A percentile compares a stretch with the other conserved stretches of the same genome.
Evolutionary conservation across 176 grass and related monocot genomes (phyloP).

Genomic region (Oryza meyeriana): DNA sequence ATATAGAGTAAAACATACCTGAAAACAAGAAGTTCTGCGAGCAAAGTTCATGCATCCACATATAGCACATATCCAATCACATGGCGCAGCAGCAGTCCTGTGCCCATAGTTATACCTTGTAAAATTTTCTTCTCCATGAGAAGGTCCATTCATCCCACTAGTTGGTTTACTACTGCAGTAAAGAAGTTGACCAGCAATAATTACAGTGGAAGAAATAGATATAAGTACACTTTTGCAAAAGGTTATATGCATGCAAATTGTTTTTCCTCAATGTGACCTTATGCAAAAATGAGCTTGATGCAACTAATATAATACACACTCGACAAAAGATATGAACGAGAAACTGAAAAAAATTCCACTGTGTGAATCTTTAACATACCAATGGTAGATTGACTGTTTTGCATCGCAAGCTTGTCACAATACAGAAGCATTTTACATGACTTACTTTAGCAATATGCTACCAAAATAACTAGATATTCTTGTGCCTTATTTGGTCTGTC

Average conservation of each 20-base stretch:
- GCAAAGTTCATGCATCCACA: constrained; percentile 99
- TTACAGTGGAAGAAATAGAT: background rate
- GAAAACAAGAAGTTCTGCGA: constrained; percentile 89
- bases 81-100: constrained; percentile 54
- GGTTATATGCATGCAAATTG: background rate
- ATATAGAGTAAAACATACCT: constrained; percentile 45
- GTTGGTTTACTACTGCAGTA: constrained; percentile 93
- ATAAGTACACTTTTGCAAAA: constrained; percentile 18
- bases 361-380: background rate
- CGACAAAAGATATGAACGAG: background rate
- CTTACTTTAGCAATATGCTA: background rate
- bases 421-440: background rate
- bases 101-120: constrained; percentile 56
- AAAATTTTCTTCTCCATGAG: constrained; percentile 58
- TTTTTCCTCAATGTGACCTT: background rate
- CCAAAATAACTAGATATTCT: background rate
- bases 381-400: background rate
- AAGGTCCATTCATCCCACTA: constrained; percentile 49
- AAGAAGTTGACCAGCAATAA: constrained; percentile 32
- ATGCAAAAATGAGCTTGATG: background rate
- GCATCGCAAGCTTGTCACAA: background rate
- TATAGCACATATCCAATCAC: constrained; percentile 94
- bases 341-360: background rate
- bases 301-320: background rate
- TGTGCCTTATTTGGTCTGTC: background rate